These are phyloP conservation scores for Casaregolazyma lundiana DNA, from an alignment of 1,139 yeast genomes.

Conservation along the genomic window DNA sequence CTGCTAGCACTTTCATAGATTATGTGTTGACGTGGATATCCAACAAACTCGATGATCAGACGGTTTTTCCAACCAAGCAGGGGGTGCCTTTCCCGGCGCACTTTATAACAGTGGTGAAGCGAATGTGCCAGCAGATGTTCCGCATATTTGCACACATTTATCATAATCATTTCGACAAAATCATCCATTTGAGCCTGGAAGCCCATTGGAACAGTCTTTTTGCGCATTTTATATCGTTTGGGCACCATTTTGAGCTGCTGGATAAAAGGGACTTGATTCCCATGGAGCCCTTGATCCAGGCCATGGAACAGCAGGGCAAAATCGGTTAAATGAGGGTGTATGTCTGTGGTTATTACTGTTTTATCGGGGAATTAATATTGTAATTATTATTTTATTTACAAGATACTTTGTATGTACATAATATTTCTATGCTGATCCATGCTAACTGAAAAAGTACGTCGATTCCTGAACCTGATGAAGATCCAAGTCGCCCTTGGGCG, in stretches of 20 bases:
- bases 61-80: slow-evolving; percentile 84
- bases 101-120: slow-evolving; percentile 75
- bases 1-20: slow-evolving; percentile 91
- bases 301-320: slow-evolving; percentile 81
- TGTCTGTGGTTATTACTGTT: background rate
- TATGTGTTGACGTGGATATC: slow-evolving; percentile 89
- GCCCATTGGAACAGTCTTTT: slow-evolving; percentile 98
- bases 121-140: slow-evolving; percentile 87
- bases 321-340: slow-evolving; percentile 33
- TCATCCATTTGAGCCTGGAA: slow-evolving; percentile 83
- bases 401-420: background rate
- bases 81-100: slow-evolving; percentile 90
- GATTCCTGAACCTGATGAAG: slow-evolving; percentile 68
- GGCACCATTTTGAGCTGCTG: slow-evolving; percentile 74
- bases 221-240: slow-evolving; percentile 89
- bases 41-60: slow-evolving; percentile 81
- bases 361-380: slow-evolving; percentile 7
- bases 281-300: slow-evolving; percentile 66
- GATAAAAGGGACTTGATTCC: slow-evolving; percentile 81
- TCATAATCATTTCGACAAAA: slow-evolving; percentile 88
- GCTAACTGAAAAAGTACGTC: slow-evolving; percentile 64
- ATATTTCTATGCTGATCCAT: background rate
- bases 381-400: slow-evolving; percentile 9
- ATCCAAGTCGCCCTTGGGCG: slow-evolving; percentile 79
- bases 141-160: slow-evolving; percentile 95